Percentiles rank a stretch among this genome's conserved stretches.
Evolutionary conservation across 1,284 basidiomycete genomes (phyloP).

Genomic region (Boletus smithii): DNA sequence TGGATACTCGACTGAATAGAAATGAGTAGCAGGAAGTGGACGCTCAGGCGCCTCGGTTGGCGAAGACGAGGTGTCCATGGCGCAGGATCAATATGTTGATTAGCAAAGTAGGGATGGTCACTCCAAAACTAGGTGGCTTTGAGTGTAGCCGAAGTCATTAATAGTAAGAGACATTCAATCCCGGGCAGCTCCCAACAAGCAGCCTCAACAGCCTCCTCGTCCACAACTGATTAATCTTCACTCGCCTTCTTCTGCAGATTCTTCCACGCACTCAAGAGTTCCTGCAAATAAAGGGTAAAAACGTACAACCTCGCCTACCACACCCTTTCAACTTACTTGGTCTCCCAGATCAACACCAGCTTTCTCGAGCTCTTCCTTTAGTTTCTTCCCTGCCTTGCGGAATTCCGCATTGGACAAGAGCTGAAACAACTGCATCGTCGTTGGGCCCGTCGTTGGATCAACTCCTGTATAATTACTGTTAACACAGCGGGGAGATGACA

Average conservation of each 20-base stretch:
- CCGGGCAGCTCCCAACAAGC: too few relatives aligned
- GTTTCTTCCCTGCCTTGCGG: conserved; percentile 43
- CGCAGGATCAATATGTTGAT: not conserved
- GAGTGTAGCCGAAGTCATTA: too few relatives aligned
- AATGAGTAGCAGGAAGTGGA: conserved; percentile 58
- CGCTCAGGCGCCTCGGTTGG: conserved; percentile 39
- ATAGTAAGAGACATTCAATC: too few relatives aligned
- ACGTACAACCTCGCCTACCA: not conserved
- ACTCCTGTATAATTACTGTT: conserved; percentile 38
- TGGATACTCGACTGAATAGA: conserved; percentile 87
- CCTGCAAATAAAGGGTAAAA: conserved; percentile 19
- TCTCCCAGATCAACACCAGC: conserved; percentile 54
- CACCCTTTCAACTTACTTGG: conserved; percentile 33
- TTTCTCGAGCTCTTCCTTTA: conserved; percentile 53
- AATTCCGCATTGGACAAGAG: conserved; percentile 53
- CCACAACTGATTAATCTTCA: conserved; percentile 10
- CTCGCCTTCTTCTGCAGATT: conserved; percentile 31
- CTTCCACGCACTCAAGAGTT: conserved; percentile 36
- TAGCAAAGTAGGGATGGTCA: not conserved
- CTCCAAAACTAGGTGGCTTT: too few relatives aligned
- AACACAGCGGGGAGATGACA: not conserved
- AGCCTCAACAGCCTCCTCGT: not conserved
- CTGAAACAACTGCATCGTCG: conserved; percentile 50
- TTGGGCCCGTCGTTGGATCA: conserved; percentile 45
- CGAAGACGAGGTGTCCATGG: conserved; percentile 18